Percentiles rank a stretch among this genome's conserved stretches.
Evolutionary conservation across 371 early-diverging fungal species (phyloP).

Genomic region (Dichotomocladium elegans): DNA sequence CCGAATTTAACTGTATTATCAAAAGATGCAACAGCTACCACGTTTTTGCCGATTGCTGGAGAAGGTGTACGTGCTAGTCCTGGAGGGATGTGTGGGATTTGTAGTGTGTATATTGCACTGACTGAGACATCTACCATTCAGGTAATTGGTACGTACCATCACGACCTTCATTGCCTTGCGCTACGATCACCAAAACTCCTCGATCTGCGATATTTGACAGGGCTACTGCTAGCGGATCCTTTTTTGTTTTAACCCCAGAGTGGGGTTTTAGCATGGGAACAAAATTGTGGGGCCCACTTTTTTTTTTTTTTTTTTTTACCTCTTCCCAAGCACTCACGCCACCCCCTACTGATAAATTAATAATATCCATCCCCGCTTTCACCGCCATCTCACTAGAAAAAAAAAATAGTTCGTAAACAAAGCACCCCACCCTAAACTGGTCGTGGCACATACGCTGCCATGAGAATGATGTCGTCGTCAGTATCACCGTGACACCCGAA

Average conservation of each 20-base stretch:
- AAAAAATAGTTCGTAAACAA: background rate
- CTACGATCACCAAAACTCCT: slow-evolving; percentile 16
- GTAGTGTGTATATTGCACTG: background rate
- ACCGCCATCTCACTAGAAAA: slow-evolving; percentile 11
- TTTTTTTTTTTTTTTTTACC: slow-evolving; percentile 9
- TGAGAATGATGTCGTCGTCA: slow-evolving; percentile 26
- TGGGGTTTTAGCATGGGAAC: background rate
- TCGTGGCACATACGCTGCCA: slow-evolving; percentile 17
- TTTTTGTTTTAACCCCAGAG: background rate
- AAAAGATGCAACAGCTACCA: slow-evolving; percentile 12
- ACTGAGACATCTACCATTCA: background rate
- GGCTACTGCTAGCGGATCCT: slow-evolving; percentile 17
- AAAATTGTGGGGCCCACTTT: no score
- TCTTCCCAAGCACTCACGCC: slow-evolving; percentile 51
- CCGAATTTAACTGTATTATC: slow-evolving; percentile 9
- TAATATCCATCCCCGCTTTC: slow-evolving; percentile 38
- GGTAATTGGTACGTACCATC: slow-evolving; percentile 18
- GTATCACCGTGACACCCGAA: slow-evolving; percentile 24
- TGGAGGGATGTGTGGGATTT: background rate
- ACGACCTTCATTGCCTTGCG: slow-evolving; percentile 33
- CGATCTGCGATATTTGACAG: slow-evolving; percentile 13
- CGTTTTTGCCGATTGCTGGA: slow-evolving; percentile 13
- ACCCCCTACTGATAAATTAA: slow-evolving; percentile 24
- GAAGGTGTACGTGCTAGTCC: slow-evolving; percentile 21
- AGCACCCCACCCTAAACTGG: no score